A percentile compares a stretch with the other conserved stretches of the same genome.
Evolutionary conservation across 768 basidiomycete genomes (phyloP).

Genomic region (Boletus reticulatus): DNA sequence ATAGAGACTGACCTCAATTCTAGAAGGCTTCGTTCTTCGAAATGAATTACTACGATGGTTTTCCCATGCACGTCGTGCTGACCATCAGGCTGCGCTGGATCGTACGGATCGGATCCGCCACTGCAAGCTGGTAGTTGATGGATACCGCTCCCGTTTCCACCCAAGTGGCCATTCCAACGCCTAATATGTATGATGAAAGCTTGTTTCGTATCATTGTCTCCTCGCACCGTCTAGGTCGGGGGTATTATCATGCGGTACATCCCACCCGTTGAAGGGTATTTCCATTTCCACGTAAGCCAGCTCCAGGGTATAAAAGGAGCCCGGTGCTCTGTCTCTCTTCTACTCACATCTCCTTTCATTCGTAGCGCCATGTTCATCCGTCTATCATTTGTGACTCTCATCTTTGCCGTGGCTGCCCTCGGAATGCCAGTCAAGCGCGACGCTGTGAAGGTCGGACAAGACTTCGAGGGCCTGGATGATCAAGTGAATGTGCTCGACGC

Average conservation of each 20-base stretch:
- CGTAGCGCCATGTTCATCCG: constrained; percentile 8
- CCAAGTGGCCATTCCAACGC: neutral
- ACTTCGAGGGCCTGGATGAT: neutral
- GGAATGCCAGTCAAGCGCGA: constrained; percentile 12
- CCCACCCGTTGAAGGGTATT: neutral
- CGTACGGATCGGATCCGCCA: neutral
- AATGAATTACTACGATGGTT: neutral
- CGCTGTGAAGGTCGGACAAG: neutral
- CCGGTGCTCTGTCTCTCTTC: neutral
- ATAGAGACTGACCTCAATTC: too few species aligned
- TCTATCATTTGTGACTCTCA: constrained; percentile 7
- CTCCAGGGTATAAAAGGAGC: constrained; percentile 1
- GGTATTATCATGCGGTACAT: neutral
- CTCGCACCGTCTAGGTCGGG: neutral
- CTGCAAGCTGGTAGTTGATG: too few species aligned
- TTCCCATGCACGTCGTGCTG: neutral
- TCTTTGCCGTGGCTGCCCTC: constrained; percentile 8
- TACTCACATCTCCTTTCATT: neutral
- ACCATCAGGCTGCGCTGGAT: neutral
- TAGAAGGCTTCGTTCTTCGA: neutral
- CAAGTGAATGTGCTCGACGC: neutral
- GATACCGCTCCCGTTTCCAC: neutral
- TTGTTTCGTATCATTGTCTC: neutral
- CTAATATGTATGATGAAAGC: neutral
- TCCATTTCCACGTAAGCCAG: neutral